These are phyloP conservation scores for Flaveria ramosissima DNA, from an alignment of 129 eudicot genomes.

Conservation along the genomic window DNA sequence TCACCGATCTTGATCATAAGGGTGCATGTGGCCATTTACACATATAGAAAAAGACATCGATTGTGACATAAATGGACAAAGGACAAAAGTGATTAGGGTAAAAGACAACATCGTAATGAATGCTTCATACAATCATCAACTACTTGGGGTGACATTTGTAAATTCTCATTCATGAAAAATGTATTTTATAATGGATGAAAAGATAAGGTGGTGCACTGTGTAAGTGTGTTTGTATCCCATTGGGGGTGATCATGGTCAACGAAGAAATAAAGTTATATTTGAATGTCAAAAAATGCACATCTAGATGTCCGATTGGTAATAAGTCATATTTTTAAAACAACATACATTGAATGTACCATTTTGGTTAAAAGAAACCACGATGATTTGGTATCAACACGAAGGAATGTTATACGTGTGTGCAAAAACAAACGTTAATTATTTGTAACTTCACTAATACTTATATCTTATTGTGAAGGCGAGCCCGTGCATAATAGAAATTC, in stretches of 20 bases:
- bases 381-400: too few species aligned
- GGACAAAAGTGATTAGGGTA: conserved; percentile 30
- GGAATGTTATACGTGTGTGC: too few species aligned
- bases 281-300: neutral
- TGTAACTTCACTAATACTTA: too few species aligned
- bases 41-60: conserved; percentile 36
- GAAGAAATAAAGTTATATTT: neutral
- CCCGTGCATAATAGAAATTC: too few species aligned
- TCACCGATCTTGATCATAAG: conserved; percentile 17
- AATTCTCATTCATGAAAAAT: neutral
- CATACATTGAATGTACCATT: neutral
- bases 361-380: neutral
- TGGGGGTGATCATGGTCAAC: neutral
- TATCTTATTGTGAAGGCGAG: too few species aligned
- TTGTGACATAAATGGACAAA: conserved; percentile 45
- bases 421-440: too few species aligned
- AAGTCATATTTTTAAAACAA: too few species aligned
- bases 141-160: conserved; percentile 16
- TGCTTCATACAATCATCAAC: conserved; percentile 26
- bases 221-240: neutral
- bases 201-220: conserved; percentile 2
- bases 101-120: conserved; percentile 31
- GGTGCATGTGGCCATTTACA: conserved; percentile 35
- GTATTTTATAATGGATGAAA: neutral
- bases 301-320: neutral